Evolutionary conservation across 257 asterid species (phyloP), one percentile per base, ranked within the genome.

Genomic region (Penstemon davidsonii): DNA sequence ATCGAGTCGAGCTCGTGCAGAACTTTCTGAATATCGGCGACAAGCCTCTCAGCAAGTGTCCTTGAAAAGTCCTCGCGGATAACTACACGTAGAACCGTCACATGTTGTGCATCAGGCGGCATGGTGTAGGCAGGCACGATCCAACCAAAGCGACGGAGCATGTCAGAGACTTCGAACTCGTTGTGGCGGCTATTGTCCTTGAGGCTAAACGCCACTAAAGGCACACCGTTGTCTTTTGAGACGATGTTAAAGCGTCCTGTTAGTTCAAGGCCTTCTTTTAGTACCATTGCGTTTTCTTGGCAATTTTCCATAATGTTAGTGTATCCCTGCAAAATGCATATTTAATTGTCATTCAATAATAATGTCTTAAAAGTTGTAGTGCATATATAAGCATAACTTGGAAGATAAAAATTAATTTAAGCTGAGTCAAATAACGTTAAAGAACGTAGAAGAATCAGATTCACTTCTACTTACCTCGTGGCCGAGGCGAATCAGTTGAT

Each of bases 51-150:
- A 0, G 97, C 96, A 6, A 91, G 79, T 3, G 97, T 89, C 64
- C 94, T 67, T 0, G 97, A 91, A 52, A 88, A 91, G 71, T 91
- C 97, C 76, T 91, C 97, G 5, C 97, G 82, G 41, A 91, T 69
- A 1, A 88, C 94, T 2, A 91, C 97, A 2, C 96, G 88, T 25
- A 91, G 76, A 7, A 91, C 96, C 0, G 97, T 91, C 0, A 88
- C 76, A 68, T 91, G 97, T 59, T 88, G 79, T 3, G 97, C 97
- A 64, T 91, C 82, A 0, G 97, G 78, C 0, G 97, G 96, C 97
- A 91, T 88, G 47, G 97, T 84, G 83, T 91, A 91, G 54, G 97
- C 97, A 0, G 97, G 97, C 25, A 88, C 86, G 10, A 88, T 91
- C 97, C 97, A 87, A 5, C 97, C 95, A 2, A 71, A 91, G 4